Evolutionary conservation across 73 alveolate genomes (phyloP), one percentile per base, ranked within the genome.

Genomic region (Strombidium stylifer): DNA sequence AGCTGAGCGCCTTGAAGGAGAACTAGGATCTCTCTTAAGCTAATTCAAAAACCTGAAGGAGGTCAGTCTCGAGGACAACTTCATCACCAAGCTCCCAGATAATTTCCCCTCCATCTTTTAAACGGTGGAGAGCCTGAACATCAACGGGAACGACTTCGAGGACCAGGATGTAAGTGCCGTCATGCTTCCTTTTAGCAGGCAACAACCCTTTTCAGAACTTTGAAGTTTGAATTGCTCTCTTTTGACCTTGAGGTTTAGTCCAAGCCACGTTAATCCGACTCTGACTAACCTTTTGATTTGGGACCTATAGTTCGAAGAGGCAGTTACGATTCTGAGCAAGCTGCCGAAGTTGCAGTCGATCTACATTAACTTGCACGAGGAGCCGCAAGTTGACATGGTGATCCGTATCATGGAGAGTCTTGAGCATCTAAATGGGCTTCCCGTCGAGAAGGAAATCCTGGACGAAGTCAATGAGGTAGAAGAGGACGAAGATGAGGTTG

Each of bases 311-410:
- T 41, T 84, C 35, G 50, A 88, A 50, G 41, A 66, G 50, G 81
- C 87, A 26, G 81, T 88, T 19, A 58, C 39, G n/a, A 81, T 86
- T 11, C 54, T 88, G 19, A 24, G 57, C 48, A 55, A 94, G 11
- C 37, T 88, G 18, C 97, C 94, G 0, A n/a, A 46, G 8, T 61
- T 89, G 20, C 39, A 46, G 26, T 73, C 76, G 30, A 64, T 89
- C 11, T 65, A 60, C 64, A 84, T 89, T 35, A 86, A 83, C 52
- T 55, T 85, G 31, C 81, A 65, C 27, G 65, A 78, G 34, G 85
- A 82, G 45, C 87, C 78, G 10, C 87, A 89, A 57, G 97, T 70
- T 35, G 87, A 89, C 44, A 45, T 85, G 30, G 52, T 89, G 0
- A 65, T 80, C 49, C 64, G 87, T 15, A 52, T 51, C 31, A 58